A percentile compares a stretch with the other conserved stretches of the same genome.
Evolutionary conservation across 2,329 filamentous ascomycete species (phyloP).

Genomic region (Myotisia sp.): DNA sequence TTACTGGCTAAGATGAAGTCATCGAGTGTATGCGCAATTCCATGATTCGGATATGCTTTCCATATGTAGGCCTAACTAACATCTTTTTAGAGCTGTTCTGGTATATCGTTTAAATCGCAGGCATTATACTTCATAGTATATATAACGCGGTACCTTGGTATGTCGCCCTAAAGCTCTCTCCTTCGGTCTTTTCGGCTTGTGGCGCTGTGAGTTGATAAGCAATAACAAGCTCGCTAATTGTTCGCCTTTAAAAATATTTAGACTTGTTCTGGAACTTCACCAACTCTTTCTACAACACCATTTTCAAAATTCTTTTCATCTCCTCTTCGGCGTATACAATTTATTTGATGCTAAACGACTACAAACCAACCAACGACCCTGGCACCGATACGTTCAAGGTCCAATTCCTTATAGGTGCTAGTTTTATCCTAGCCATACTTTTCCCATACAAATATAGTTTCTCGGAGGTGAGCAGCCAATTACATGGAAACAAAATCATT

Average conservation of each 20-base stretch:
- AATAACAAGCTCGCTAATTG: neutral
- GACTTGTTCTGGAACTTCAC: constrained; percentile 80
- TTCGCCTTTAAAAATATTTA: constrained; percentile 20
- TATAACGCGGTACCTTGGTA: constrained; percentile 78
- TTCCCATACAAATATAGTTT: constrained; percentile 74
- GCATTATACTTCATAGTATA: constrained; percentile 90
- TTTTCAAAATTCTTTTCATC: constrained; percentile 95
- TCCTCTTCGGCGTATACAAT: constrained; percentile 80
- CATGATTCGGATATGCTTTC: neutral
- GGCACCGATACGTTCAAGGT: constrained; percentile 96
- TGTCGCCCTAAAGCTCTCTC: constrained; percentile 8
- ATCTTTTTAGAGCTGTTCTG: constrained; percentile 67
- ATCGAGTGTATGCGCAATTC: constrained; percentile 53
- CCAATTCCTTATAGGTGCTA: constrained; percentile 77
- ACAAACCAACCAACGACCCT: constrained; percentile 93
- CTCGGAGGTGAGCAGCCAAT: constrained; percentile 40
- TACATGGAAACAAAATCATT: constrained; percentile 6
- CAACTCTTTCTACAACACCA: constrained; percentile 72
- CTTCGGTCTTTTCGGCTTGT: constrained; percentile 11
- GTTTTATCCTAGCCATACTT: constrained; percentile 61
- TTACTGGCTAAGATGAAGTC: constrained; percentile 92
- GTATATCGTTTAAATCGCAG: constrained; percentile 98
- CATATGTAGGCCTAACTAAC: neutral
- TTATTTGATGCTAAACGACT: constrained; percentile 95
- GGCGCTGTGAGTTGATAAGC: constrained; percentile 1